Conservation (phyloP, 169 alveolate species). For the Plasmodium cynomolgi region DNA sequence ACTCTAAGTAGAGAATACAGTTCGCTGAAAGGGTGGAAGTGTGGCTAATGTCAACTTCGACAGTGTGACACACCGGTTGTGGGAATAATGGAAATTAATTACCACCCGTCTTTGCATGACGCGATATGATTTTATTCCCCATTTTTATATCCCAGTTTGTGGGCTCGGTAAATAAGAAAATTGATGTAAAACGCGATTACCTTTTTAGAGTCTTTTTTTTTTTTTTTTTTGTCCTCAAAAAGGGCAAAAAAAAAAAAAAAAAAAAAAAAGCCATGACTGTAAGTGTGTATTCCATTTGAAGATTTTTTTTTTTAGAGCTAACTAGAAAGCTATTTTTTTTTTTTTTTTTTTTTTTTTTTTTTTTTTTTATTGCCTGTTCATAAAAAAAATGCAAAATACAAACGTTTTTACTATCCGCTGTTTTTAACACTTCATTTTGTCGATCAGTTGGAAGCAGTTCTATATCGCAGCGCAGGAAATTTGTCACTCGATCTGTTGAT, state of each 20-base stretch:
- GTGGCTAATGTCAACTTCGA: background rate
- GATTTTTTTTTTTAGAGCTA: background rate
- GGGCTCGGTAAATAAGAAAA: background rate
- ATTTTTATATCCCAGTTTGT: background rate
- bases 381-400: background rate
- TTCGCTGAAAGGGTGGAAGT: background rate
- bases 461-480: background rate
- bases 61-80: background rate
- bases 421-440: background rate
- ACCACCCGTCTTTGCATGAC: background rate
- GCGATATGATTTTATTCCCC: background rate
- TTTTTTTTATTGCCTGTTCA: background rate
- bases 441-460: background rate
- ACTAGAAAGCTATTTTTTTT: background rate
- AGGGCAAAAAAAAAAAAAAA: background rate
- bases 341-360: background rate
- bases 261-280: background rate
- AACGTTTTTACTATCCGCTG: background rate
- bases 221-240: background rate
- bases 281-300: background rate
- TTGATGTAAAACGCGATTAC: background rate
- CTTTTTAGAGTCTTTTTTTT: conserved; percentile 4
- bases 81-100: background rate
- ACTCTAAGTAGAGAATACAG: background rate
- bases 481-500: background rate